Evolutionary conservation across 2,329 filamentous ascomycete genomes (phyloP).

Genomic region (Fusarium torulosum): DNA sequence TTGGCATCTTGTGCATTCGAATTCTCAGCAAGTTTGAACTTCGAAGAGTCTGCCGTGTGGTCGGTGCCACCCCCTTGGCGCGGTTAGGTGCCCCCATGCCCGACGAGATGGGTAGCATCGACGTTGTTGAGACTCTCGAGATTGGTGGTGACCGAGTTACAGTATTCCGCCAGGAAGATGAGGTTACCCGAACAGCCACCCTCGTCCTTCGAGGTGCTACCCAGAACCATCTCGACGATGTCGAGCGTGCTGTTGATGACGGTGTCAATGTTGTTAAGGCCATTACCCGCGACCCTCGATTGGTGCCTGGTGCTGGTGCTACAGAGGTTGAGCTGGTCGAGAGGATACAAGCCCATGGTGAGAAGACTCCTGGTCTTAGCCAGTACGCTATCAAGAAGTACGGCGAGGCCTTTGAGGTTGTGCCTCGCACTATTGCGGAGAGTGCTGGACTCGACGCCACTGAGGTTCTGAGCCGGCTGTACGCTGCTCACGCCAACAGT

Average conservation of each 20-base stretch:
- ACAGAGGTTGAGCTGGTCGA: constrained; percentile 95
- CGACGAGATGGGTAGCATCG: constrained; percentile 97
- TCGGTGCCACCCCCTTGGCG: constrained; percentile 95
- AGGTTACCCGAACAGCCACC: constrained; percentile 91
- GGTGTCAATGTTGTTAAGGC: constrained; percentile 99
- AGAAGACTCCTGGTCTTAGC: constrained; percentile 90
- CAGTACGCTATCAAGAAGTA: constrained; percentile 99
- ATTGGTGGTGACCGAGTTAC: constrained; percentile 98
- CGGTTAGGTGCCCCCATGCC: constrained; percentile 97
- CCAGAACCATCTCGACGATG: constrained; percentile 96
- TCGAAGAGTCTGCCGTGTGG: constrained; percentile 92
- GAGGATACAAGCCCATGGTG: constrained; percentile 88
- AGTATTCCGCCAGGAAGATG: constrained; percentile 96
- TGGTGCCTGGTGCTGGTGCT: constrained; percentile 94
- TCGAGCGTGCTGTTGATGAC: constrained; percentile 97
- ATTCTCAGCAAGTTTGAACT: constrained; percentile 98
- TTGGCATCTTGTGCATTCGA: constrained; percentile 95
- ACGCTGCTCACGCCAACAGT: constrained; percentile 91
- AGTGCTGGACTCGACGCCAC: constrained; percentile 96
- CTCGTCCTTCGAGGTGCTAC: constrained; percentile 95
- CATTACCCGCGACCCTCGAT: constrained; percentile 90
- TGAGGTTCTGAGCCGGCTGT: constrained; percentile 92
- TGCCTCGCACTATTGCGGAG: constrained; percentile 93
- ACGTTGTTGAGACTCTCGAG: constrained; percentile 96
- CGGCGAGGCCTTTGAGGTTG: constrained; percentile 96